Percentiles rank a stretch among this genome's conserved stretches.
These are phyloP conservation scores for Trypanosoma vivax DNA, from an alignment of 208 protist species.

Conservation along the genomic window DNA sequence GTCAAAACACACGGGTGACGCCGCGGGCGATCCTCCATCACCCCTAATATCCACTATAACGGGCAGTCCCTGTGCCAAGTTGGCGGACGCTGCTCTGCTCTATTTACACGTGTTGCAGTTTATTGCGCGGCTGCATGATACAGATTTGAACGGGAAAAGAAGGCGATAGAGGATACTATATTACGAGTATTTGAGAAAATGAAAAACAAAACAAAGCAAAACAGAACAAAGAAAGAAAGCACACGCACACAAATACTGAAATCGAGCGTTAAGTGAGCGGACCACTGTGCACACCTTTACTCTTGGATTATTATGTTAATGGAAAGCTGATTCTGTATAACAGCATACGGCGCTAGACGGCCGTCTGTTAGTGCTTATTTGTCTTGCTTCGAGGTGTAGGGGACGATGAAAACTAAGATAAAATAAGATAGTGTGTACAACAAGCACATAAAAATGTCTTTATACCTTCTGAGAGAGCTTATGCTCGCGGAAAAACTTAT, in stretches of 20 bases:
- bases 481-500: too few species aligned
- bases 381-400: too few species aligned
- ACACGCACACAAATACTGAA: neutral
- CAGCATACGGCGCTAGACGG: too few species aligned
- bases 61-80: neutral
- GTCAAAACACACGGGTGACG: constrained; percentile 68
- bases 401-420: too few species aligned
- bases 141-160: constrained; percentile 5
- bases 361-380: too few species aligned
- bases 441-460: too few species aligned
- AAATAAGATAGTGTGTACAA: too few species aligned
- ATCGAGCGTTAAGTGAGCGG: neutral
- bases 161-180: constrained; percentile 2
- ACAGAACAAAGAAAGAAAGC: constrained; percentile 1
- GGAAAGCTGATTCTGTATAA: too few species aligned
- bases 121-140: neutral
- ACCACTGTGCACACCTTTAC: neutral
- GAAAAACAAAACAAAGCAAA: constrained; percentile 19
- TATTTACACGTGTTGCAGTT: neutral
- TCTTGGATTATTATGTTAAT: too few species aligned
- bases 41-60: neutral
- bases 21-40: constrained; percentile 11
- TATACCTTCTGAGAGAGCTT: too few species aligned
- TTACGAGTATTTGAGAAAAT: constrained; percentile 1
- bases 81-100: too few species aligned